Percentiles rank a stretch among this genome's conserved stretches.
These are phyloP conservation scores for Jatropha multifida DNA, from an alignment of 441 rosid species.

Conservation along the genomic window DNA sequence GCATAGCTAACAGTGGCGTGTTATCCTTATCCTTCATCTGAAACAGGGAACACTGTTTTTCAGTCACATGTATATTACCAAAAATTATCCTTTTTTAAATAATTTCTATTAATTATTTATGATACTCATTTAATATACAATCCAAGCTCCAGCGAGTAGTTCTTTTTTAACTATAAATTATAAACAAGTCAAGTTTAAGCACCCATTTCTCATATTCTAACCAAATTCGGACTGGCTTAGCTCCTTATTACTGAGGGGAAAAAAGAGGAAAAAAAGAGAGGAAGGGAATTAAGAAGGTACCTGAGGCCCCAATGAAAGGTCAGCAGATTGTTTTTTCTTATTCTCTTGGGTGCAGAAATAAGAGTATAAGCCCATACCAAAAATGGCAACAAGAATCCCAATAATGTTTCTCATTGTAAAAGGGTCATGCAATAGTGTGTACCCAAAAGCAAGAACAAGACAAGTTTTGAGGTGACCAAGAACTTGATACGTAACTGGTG, in stretches of 20 bases:
- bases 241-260: too few species aligned
- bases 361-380: conserved; percentile 91
- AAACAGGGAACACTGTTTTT: background rate
- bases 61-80: too few species aligned
- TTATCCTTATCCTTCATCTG: conserved; percentile 78
- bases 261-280: background rate
- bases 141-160: too few species aligned
- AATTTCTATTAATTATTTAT: too few species aligned
- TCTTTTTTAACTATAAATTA: too few species aligned
- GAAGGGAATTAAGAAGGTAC: conserved; percentile 24
- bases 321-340: conserved; percentile 65
- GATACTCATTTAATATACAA: too few species aligned
- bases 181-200: too few species aligned
- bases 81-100: too few species aligned
- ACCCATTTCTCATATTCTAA: too few species aligned
- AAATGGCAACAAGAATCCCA: conserved; percentile 80
- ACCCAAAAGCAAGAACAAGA: conserved; percentile 84
- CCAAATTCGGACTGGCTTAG: too few species aligned
- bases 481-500: conserved; percentile 97
- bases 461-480: conserved; percentile 98
- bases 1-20: conserved; percentile 53
- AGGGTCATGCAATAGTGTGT: conserved; percentile 84
- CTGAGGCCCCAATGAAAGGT: conserved; percentile 50
- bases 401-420: conserved; percentile 76
- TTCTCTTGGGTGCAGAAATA: conserved; percentile 78